Base-by-base conservation (phyloP, 2,329 filamentous ascomycete species). In the Ophiobolus disseminans region DNA sequence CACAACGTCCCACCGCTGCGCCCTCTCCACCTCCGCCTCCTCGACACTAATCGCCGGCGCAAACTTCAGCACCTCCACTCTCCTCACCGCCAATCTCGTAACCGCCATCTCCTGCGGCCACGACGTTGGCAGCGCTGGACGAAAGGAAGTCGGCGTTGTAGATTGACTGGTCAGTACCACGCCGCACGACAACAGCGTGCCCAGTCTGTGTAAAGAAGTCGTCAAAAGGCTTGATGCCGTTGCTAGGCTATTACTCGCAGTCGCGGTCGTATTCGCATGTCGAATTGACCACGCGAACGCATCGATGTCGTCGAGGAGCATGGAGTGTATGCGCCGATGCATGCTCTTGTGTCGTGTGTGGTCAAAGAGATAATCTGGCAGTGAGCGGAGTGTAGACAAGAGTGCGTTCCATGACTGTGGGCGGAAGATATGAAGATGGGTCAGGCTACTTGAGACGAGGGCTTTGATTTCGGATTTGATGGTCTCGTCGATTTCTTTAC, bases 371-470 rank as follows among this genome's bases (percentile, higher is more conserved):
- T 85, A 84, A 0, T 55, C 34, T 13, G 78, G 75, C 0, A 87
- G 63, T 0, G 59, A 54, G 2, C 68, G 53, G 1, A 87, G 61
- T 0, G 81, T 82, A 5, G 77, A 65, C 2, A 85, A 68, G 0
- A 85, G 68, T 2, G 78, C 74, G 2, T 69, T 37, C 19, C 81
- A 80, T 1, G 80, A 80, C 35, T 80, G 75, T 0, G 83, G 82
- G 2, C 73, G 78, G 69, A 85, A 82, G 51, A 87, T 73, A 63
- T 86, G 84, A 28, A 87, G 66, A 58, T 87, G 83, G 21, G 70
- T 60, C 0, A 87, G 70, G 3, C 75, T 69, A 17, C 57, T 57
- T n/a, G 57, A 50, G 11, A 83, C 48, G 1, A 76, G 53, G 8
- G 53, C 42, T 22, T 53, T 52, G 11, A 64, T 41, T 2, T 57